These are phyloP conservation scores for Cystofilobasidium ferigula DNA, from an alignment of 768 basidiomycete species.

Conservation along the genomic window DNA sequence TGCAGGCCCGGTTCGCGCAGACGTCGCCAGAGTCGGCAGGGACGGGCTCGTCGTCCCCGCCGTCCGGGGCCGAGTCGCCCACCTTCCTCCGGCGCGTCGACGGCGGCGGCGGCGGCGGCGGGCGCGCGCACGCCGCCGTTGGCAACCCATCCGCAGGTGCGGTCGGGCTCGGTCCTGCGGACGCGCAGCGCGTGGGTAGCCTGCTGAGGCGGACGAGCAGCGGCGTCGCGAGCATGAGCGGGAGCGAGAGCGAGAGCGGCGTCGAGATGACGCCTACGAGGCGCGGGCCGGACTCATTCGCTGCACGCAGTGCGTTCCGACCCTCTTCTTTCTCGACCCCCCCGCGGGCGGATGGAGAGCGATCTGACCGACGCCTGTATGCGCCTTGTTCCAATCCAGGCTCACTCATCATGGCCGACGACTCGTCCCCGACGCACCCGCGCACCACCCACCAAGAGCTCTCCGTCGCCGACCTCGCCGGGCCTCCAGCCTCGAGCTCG, in stretches of 20 bases:
- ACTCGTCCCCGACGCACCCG: neutral
- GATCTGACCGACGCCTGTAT: neutral
- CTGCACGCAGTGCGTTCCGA: neutral
- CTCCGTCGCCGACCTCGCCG: neutral
- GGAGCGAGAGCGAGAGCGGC: conserved; percentile 22
- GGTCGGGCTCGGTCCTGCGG: neutral
- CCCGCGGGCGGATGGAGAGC: neutral
- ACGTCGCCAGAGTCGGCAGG: conserved; percentile 16
- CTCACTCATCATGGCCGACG: neutral
- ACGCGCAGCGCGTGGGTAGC: neutral
- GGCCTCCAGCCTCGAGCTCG: neutral
- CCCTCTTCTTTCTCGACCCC: neutral
- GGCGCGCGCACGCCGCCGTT: neutral
- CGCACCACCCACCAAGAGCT: neutral
- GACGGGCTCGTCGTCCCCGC: conserved; percentile 22
- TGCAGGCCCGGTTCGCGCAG: conserved; percentile 11
- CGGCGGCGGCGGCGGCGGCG: neutral
- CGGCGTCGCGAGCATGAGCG: conserved; percentile 17
- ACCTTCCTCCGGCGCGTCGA: conserved; percentile 11
- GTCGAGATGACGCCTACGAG: conserved; percentile 25
- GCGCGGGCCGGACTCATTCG: neutral
- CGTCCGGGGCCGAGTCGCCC: conserved; percentile 19
- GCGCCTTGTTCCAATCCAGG: neutral
- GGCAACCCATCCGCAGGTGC: too few species aligned
- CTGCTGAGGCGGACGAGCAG: conserved; percentile 21